phyloP scores from a whole-genome alignment of 2,329 filamentous ascomycete species.

The Exophiala oligosperma region DNA sequence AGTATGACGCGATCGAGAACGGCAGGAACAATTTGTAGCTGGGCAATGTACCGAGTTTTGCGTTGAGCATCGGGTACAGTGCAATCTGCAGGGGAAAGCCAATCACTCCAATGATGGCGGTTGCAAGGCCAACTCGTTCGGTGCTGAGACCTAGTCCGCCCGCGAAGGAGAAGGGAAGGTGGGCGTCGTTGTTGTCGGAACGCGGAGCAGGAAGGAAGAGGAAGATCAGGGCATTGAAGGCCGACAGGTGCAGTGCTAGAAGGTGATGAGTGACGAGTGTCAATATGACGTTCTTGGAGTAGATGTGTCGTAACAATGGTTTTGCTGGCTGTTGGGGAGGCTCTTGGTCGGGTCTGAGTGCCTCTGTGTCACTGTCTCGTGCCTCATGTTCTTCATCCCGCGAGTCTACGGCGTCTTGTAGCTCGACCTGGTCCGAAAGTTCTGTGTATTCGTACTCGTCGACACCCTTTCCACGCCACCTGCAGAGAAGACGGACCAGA shows the following conservation, averaged over 20 bases:
- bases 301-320: slow-evolving; percentile 50
- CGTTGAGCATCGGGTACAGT: slow-evolving; percentile 68
- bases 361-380: slow-evolving; percentile 19
- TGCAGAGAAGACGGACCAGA: slow-evolving; percentile 33
- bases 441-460: slow-evolving; percentile 36
- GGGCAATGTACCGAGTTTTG: slow-evolving; percentile 65
- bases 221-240: slow-evolving; percentile 75
- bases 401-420: slow-evolving; percentile 23
- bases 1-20: slow-evolving; percentile 70
- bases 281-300: slow-evolving; percentile 55
- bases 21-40: slow-evolving; percentile 69
- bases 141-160: slow-evolving; percentile 76
- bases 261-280: slow-evolving; percentile 65
- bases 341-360: slow-evolving; percentile 30
- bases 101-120: slow-evolving; percentile 72
- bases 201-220: slow-evolving; percentile 74
- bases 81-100: slow-evolving; percentile 73
- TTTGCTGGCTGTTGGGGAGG: background rate
- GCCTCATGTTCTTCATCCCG: slow-evolving; percentile 10
- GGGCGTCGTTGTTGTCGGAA: slow-evolving; percentile 35
- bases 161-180: slow-evolving; percentile 54
- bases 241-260: slow-evolving; percentile 71
- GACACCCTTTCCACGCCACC: slow-evolving; percentile 18
- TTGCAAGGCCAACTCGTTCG: slow-evolving; percentile 71
- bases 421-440: slow-evolving; percentile 31